Conservation (phyloP, 2,329 filamentous ascomycete species). For the Aureobasidium pullulans region DNA sequence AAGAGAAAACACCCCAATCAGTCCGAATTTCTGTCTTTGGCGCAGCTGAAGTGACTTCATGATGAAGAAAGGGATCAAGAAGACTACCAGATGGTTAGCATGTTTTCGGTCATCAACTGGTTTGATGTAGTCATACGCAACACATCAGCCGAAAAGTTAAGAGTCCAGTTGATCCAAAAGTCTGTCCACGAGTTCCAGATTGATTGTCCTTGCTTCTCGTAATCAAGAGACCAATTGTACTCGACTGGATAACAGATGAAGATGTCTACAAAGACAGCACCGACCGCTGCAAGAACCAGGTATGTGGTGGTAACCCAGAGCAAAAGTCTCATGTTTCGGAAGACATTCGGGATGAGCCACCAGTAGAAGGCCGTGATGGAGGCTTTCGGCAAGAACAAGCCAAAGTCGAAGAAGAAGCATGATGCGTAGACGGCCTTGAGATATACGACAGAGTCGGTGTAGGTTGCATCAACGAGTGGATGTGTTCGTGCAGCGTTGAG, state of each 20-base stretch:
- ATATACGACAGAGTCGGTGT: background rate
- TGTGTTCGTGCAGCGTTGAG: background rate
- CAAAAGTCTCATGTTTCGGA: background rate
- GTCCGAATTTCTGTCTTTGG: slow-evolving; percentile 2
- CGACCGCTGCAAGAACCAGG: background rate
- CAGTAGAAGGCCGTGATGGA: slow-evolving; percentile 9
- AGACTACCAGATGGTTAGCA: background rate
- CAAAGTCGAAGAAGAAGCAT: slow-evolving; percentile 8
- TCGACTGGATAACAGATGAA: background rate
- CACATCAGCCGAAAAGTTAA: background rate
- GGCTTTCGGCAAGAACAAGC: slow-evolving; percentile 4
- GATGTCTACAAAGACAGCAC: background rate
- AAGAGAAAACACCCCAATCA: slow-evolving; percentile 6
- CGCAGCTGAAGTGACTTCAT: slow-evolving; percentile 2
- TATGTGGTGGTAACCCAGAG: background rate
- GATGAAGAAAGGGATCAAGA: slow-evolving; percentile 6
- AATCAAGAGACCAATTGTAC: slow-evolving; percentile 6
- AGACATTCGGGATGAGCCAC: slow-evolving; percentile 3
- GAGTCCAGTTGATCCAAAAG: background rate
- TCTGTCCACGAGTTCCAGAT: slow-evolving; percentile 1
- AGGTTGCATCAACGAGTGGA: background rate
- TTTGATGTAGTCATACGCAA: background rate
- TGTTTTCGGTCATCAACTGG: background rate
- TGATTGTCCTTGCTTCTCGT: background rate
- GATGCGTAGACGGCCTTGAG: slow-evolving; percentile 8